Percentiles rank a stretch among this genome's conserved stretches.
phyloP scores from a whole-genome alignment of 306 rosid genomes.

The Biancaea sappan region DNA sequence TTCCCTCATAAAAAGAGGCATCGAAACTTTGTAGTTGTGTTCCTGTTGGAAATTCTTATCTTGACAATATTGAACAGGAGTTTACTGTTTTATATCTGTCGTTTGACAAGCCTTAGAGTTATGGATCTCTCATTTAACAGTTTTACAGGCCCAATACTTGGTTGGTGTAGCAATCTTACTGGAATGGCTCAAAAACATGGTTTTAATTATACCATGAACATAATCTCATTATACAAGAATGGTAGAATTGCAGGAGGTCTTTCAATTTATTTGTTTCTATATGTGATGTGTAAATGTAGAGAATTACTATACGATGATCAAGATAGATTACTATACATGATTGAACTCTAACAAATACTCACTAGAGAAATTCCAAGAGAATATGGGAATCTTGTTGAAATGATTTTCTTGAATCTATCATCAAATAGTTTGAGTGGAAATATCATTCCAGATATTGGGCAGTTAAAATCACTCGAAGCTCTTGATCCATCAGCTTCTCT shows the following conservation, averaged over 20 bases:
- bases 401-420: neutral
- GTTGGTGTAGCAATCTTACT: neutral
- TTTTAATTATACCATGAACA: neutral
- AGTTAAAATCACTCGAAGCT: neutral
- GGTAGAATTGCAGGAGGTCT: neutral
- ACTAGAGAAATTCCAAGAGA: neutral
- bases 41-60: neutral
- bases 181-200: neutral
- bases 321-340: neutral
- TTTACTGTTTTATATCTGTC: neutral
- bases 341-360: conserved; percentile 19
- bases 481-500: conserved; percentile 13
- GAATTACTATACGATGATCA: neutral
- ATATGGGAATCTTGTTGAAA: neutral
- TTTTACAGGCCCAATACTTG: neutral
- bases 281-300: neutral
- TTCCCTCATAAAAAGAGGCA: neutral
- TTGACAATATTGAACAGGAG: neutral
- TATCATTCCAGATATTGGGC: neutral
- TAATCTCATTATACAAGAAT: neutral
- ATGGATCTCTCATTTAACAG: conserved; percentile 7
- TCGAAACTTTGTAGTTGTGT: conserved; percentile 10
- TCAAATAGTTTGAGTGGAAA: neutral
- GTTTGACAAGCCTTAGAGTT: neutral
- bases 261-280: no score